A percentile compares a stretch with the other conserved stretches of the same genome.
Conservation (phyloP, 306 rosid species). For the Carpinus fangiana region DNA sequence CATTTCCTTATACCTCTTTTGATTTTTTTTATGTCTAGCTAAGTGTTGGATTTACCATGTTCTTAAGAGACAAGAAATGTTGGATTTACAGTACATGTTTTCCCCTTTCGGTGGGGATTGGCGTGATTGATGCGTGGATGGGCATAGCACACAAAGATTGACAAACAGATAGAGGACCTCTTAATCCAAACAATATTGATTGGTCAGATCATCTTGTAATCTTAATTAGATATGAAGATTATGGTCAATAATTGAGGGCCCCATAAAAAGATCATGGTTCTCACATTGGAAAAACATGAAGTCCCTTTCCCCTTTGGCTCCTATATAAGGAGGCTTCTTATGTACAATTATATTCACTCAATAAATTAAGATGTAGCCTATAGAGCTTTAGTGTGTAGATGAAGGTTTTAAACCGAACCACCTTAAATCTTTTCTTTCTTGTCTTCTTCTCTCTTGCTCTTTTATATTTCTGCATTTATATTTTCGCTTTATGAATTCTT, state of each 20-base stretch:
- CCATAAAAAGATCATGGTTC: not conserved
- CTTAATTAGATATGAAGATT: not conserved
- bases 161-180: not conserved
- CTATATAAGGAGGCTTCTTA: no score
- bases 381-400: no score
- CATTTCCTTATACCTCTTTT: not conserved
- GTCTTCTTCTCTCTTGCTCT: no score
- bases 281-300: no score
- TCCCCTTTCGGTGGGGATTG: not conserved
- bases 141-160: not conserved
- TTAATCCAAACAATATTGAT: not conserved
- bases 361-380: no score
- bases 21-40: no score
- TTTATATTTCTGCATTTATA: no score
- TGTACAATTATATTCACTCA: no score
- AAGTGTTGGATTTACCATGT: constrained; percentile 14
- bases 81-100: not conserved
- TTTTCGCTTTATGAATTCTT: no score
- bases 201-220: not conserved
- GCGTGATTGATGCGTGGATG: not conserved
- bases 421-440: no score
- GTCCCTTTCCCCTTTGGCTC: no score
- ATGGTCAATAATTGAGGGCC: not conserved
- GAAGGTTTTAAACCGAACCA: no score
- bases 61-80: not conserved